Conservation (phyloP, 2,329 filamentous ascomycete genomes). For the Penicillium sp. region DNA sequence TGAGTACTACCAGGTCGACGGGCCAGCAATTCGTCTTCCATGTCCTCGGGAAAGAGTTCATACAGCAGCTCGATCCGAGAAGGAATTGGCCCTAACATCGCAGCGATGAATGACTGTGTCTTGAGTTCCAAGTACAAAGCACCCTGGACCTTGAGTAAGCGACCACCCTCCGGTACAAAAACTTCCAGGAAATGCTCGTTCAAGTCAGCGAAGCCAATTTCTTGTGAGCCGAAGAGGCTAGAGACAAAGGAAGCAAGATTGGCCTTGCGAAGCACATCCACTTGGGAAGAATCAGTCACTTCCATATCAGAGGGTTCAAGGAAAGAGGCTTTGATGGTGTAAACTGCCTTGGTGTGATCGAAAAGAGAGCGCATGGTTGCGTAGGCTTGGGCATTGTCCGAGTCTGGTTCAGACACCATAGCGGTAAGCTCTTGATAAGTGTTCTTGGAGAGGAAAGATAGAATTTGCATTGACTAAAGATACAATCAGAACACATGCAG, state of each 20-base stretch:
- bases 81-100: conserved; percentile 53
- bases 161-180: conserved; percentile 55
- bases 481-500: neutral
- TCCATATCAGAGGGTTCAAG: conserved; percentile 50
- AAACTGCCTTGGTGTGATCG: conserved; percentile 58
- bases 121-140: conserved; percentile 59
- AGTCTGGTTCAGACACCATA: conserved; percentile 52
- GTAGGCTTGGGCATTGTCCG: conserved; percentile 57
- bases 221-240: conserved; percentile 57
- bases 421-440: conserved; percentile 53
- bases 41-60: conserved; percentile 54
- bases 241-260: conserved; percentile 61
- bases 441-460: conserved; percentile 53
- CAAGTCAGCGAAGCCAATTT: conserved; percentile 58
- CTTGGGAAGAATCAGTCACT: conserved; percentile 48
- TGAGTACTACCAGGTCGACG: conserved; percentile 51
- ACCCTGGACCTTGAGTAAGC: conserved; percentile 55
- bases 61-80: conserved; percentile 53
- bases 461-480: conserved; percentile 52
- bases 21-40: conserved; percentile 50
- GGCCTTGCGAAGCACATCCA: conserved; percentile 57
- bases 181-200: conserved; percentile 59
- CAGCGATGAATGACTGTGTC: conserved; percentile 61
- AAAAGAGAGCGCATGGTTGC: conserved; percentile 57
- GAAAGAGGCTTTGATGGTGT: conserved; percentile 52